Base-by-base conservation (phyloP, 192 early-diverging fungal species). In the Backusella circina region DNA sequence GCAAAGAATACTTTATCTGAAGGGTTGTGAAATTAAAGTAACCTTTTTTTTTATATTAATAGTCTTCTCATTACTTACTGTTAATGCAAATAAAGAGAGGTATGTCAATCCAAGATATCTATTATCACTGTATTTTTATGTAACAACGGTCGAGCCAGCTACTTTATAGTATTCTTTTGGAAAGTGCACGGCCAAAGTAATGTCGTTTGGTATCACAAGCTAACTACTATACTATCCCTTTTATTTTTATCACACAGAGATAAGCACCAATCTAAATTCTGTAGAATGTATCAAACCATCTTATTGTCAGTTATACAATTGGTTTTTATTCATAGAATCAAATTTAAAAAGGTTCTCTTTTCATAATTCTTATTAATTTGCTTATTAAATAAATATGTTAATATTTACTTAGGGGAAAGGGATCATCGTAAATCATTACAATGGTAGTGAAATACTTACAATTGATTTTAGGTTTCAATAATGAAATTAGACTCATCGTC, bases 351-450 rank as follows among this genome's bases (percentile, higher is more conserved):
- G 21, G 5, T 28, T 12, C 12, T 61, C 23, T 61, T 51, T n/a
- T 61, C 26, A 61, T 61, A 23, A 57, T 10, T 57, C 23, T 26
- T 61, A 26, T 28, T 26, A 61, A 61, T 61, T 61, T 26, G 54
- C 54, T 28, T 61, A 61, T 61, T 61, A 61, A 21, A 28, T 61
- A 13, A 61, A 61, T 61, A 28, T 61, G 54, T 61, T 61, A 61
- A 61, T 61, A 61, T 61, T 61, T 61, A 28, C 54, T 28, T 61
- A 61, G 54, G 54, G 54, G 54, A 61, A 61, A 61, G 54, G 54
- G 54, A 61, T 8, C 23, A 61, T 12, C 21, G 54, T 26, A 61
- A 12, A 61, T 61, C 10, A 28, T 23, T 61, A 28, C 23, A 28
- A 28, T 61, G 54, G 13, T 28, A 28, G n/a, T 61, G 12, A 12